Conservation (phyloP, 306 rosid species). For the Cucurbita argyrosperma region DNA sequence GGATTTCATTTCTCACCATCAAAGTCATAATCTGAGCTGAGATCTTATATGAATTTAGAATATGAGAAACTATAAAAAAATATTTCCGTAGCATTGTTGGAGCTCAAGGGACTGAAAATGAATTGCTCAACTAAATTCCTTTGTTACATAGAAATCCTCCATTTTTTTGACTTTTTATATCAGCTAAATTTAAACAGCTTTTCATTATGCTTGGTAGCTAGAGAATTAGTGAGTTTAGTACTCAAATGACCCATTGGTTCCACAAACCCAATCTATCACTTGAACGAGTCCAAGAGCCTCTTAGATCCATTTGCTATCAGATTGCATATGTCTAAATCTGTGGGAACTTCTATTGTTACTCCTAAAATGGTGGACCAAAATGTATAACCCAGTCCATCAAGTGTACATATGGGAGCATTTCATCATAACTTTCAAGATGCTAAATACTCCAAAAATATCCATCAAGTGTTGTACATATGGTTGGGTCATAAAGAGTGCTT, state of each 20-base stretch:
- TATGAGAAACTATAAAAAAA: neutral
- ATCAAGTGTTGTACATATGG: neutral
- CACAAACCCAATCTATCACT: neutral
- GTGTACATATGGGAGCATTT: neutral
- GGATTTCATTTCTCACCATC: neutral
- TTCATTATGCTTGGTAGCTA: neutral
- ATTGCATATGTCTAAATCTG: neutral
- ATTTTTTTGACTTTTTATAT: neutral
- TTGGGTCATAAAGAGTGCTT: neutral
- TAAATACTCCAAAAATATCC: neutral
- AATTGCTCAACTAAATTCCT: neutral
- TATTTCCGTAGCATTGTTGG: neutral
- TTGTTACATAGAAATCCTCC: neutral
- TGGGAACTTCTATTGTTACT: neutral
- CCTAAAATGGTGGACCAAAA: neutral
- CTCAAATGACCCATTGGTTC: neutral
- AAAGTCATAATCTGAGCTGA: neutral
- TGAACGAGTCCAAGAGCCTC: neutral
- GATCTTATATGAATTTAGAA: neutral
- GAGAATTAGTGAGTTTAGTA: neutral
- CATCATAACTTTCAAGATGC: neutral
- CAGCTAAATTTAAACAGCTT: neutral
- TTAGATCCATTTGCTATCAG: neutral
- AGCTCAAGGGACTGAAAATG: no score
- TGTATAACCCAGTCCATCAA: neutral